phyloP scores from a whole-genome alignment of 1,284 basidiomycete species.

The Marasmius sp. region DNA sequence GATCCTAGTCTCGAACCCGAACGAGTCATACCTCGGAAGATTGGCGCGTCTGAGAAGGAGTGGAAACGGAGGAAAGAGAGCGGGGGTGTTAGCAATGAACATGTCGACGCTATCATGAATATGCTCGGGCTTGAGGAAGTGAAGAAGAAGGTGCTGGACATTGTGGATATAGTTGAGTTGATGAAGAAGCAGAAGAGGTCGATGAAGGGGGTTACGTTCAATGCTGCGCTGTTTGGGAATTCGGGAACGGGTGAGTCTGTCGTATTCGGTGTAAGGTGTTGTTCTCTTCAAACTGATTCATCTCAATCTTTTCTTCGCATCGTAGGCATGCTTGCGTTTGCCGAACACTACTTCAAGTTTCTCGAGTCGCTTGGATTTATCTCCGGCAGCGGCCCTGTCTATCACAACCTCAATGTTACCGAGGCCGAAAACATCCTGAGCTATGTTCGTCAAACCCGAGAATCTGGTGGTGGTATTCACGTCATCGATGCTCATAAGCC shows the following conservation, averaged over 20 bases:
- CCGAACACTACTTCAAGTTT: conserved; percentile 62
- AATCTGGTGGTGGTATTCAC: conserved; percentile 25
- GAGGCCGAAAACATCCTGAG: conserved; percentile 49
- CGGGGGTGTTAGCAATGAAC: conserved; percentile 42
- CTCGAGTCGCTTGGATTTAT: conserved; percentile 52
- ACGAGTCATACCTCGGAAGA: not conserved
- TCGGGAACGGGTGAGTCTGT: conserved; percentile 55
- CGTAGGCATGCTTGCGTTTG: conserved; percentile 68
- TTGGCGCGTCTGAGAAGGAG: conserved; percentile 20
- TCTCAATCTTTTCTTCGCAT: not conserved
- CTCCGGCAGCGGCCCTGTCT: conserved; percentile 47
- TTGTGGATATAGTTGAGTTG: conserved; percentile 53
- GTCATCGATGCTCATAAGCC: conserved; percentile 1
- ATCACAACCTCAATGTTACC: conserved; percentile 59
- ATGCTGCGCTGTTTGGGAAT: conserved; percentile 57
- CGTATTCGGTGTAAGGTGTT: not conserved
- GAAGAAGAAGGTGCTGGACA: conserved; percentile 47
- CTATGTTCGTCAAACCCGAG: conserved; percentile 28
- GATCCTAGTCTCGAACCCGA: not conserved
- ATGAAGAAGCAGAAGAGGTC: conserved; percentile 43
- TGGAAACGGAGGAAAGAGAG: conserved; percentile 51
- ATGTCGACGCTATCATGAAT: conserved; percentile 55
- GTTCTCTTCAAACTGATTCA: not conserved
- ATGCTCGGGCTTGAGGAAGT: conserved; percentile 61
- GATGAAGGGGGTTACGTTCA: conserved; percentile 50